Conservation (phyloP, 139 green algal genomes). For the Trebouxia sp. region DNA sequence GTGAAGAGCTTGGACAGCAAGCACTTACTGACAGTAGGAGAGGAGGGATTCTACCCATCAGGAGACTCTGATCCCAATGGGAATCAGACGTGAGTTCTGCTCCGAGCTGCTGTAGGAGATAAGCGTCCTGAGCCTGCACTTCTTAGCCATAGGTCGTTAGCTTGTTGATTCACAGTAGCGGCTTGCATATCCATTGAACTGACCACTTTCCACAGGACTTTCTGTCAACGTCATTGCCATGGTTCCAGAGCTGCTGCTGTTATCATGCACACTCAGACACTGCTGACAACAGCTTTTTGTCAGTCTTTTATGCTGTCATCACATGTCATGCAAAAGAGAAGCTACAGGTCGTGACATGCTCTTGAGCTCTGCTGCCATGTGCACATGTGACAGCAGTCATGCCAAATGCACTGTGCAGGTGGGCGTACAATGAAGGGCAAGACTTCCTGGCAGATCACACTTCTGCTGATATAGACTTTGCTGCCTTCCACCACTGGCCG, state of each 20-base stretch:
- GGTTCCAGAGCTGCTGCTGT: too few relatives aligned
- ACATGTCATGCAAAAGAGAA: too few relatives aligned
- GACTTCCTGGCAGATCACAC: constrained; percentile 58
- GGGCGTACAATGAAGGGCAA: constrained; percentile 30
- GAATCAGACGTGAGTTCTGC: constrained; percentile 1
- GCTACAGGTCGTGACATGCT: too few relatives aligned
- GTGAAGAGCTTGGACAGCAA: constrained; percentile 52
- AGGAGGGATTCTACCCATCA: constrained; percentile 47
- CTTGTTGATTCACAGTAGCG: background rate
- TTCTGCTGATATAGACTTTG: constrained; percentile 52
- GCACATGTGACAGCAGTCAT: background rate
- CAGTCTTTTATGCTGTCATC: too few relatives aligned
- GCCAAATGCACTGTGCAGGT: background rate
- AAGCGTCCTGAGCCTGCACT: too few relatives aligned
- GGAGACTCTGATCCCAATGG: constrained; percentile 3
- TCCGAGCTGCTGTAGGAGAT: too few relatives aligned
- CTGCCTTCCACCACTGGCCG: constrained; percentile 54
- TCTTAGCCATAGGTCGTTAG: too few relatives aligned
- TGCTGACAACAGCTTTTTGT: too few relatives aligned
- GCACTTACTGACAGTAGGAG: constrained; percentile 53
- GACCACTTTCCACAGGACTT: background rate
- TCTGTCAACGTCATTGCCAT: too few relatives aligned
- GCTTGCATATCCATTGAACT: background rate
- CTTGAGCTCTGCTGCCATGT: background rate
- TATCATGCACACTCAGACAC: too few relatives aligned